Percentiles rank a stretch among this genome's conserved stretches.
These are phyloP conservation scores for Harrya chromipes DNA, from an alignment of 768 basidiomycete species.

Conservation along the genomic window DNA sequence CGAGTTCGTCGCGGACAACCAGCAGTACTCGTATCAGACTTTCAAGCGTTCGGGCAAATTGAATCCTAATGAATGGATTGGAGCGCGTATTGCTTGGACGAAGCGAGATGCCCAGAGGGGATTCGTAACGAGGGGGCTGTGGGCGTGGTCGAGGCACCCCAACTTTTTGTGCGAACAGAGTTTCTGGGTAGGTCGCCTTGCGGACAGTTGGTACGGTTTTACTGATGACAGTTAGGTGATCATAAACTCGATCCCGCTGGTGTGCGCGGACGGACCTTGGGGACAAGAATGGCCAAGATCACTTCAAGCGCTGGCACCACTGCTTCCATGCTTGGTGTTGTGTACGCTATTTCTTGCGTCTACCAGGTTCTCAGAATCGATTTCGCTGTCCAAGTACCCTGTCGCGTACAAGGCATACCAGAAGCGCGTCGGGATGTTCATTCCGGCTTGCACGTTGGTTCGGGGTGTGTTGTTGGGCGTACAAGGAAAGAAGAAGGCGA, in stretches of 20 bases:
- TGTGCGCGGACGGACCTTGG: constrained; percentile 38
- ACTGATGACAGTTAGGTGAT: constrained; percentile 47
- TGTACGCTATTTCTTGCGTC: constrained; percentile 74
- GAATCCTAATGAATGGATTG: constrained; percentile 53
- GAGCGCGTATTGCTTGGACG: constrained; percentile 64
- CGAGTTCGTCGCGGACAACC: constrained; percentile 89
- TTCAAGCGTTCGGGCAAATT: constrained; percentile 56
- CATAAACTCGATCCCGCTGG: constrained; percentile 63
- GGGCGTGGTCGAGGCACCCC: constrained; percentile 86
- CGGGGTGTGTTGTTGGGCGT: constrained; percentile 40
- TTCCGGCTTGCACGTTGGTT: constrained; percentile 44
- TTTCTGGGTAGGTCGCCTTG: constrained; percentile 63
- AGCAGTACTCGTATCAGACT: constrained; percentile 82
- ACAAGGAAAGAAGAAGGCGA: constrained; percentile 34
- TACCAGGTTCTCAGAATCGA: constrained; percentile 77
- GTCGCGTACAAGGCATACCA: constrained; percentile 69
- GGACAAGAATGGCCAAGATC: constrained; percentile 23
- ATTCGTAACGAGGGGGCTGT: constrained; percentile 81
- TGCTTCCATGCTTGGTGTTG: constrained; percentile 59
- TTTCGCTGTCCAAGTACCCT: constrained; percentile 73
- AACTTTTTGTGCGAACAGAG: constrained; percentile 90
- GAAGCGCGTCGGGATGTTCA: constrained; percentile 79
- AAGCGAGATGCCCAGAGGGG: constrained; percentile 70
- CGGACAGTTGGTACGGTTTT: background rate
- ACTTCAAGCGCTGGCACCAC: constrained; percentile 30